phyloP scores from a whole-genome alignment of 257 asterid species.

The Przewalskia tangutica region DNA sequence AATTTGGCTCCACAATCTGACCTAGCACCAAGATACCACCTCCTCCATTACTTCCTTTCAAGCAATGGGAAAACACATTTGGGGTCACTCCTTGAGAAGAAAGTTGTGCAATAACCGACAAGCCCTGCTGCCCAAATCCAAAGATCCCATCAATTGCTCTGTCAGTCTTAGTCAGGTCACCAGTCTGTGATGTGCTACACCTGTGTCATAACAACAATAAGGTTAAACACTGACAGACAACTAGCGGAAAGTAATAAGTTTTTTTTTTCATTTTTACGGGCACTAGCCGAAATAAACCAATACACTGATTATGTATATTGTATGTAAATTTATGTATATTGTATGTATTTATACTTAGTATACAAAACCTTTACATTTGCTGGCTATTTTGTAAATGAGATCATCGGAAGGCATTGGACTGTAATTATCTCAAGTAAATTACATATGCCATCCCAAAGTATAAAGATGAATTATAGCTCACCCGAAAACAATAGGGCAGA shows the following conservation, averaged over 20 bases:
- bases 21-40: slow-evolving; percentile 95
- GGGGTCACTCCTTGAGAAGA: slow-evolving; percentile 77
- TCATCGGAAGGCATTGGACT: too few species aligned
- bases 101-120: slow-evolving; percentile 86
- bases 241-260: slow-evolving; percentile 3
- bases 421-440: too few species aligned
- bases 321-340: too few species aligned
- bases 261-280: too few species aligned
- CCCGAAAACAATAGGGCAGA: slow-evolving; percentile 92
- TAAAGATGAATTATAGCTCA: slow-evolving; percentile 22
- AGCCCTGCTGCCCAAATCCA: slow-evolving; percentile 93
- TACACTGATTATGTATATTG: too few species aligned
- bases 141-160: slow-evolving; percentile 98
- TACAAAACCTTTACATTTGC: too few species aligned
- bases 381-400: too few species aligned
- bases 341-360: too few species aligned
- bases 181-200: slow-evolving; percentile 89
- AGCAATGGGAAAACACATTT: slow-evolving; percentile 78
- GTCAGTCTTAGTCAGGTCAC: slow-evolving; percentile 87
- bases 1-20: slow-evolving; percentile 75
- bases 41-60: slow-evolving; percentile 63
- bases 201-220: slow-evolving; percentile 55
- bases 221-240: slow-evolving; percentile 1
- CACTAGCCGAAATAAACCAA: too few species aligned
- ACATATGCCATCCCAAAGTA: background rate